phyloP scores from a whole-genome alignment of 2,329 filamentous ascomycete species.

The Sclerotinia borealis region DNA sequence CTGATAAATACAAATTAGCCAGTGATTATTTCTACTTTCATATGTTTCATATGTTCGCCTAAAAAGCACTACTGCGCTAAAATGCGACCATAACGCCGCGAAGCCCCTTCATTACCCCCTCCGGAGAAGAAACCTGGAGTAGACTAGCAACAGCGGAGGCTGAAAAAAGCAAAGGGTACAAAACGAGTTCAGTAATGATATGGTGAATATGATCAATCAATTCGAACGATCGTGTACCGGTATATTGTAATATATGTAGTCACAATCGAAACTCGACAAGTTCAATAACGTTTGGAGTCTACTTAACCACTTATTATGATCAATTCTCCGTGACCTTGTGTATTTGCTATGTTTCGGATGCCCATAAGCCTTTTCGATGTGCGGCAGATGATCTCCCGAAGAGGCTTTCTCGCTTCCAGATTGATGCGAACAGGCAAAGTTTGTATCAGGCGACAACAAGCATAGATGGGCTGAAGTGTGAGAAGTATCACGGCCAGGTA shows the following conservation, averaged over 20 bases:
- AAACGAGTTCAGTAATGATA: background rate
- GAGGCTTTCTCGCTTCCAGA: constrained; percentile 12
- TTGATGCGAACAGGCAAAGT: constrained; percentile 3
- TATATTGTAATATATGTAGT: background rate
- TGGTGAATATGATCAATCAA: background rate
- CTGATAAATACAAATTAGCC: background rate
- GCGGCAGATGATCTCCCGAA: constrained; percentile 24
- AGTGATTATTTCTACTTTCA: background rate
- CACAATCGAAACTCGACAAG: constrained; percentile 3
- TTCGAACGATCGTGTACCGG: background rate
- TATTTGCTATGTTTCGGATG: constrained; percentile 11
- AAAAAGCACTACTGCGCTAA: background rate
- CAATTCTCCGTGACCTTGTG: constrained; percentile 8
- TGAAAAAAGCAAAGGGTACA: background rate
- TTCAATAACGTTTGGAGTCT: background rate
- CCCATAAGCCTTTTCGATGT: constrained; percentile 14
- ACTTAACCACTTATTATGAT: background rate
- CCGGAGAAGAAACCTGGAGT: constrained; percentile 11
- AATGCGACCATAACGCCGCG: constrained; percentile 11
- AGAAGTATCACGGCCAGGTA: constrained; percentile 5
- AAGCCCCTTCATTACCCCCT: constrained; percentile 12
- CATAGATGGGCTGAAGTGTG: constrained; percentile 8
- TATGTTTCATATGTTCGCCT: background rate
- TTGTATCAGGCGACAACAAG: background rate
- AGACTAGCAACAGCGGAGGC: constrained; percentile 7